Evolutionary conservation across 441 rosid genomes (phyloP).

Genomic region (Gossypium schwendimanii): DNA sequence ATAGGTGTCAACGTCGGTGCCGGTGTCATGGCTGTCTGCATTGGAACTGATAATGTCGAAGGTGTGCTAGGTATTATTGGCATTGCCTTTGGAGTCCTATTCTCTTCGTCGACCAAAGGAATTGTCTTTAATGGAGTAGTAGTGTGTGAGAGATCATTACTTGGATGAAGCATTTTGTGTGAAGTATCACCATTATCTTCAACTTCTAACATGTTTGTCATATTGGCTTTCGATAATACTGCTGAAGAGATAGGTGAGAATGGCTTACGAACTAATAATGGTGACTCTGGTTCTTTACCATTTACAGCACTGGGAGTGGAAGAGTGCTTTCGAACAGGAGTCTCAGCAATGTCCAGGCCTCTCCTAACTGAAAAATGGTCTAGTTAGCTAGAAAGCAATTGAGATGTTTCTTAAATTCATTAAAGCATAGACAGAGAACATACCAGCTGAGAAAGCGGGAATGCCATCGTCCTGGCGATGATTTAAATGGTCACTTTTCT

Average conservation of each 20-base stretch:
- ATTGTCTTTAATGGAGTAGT: slow-evolving; percentile 45
- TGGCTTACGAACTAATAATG: slow-evolving; percentile 66
- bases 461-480: slow-evolving; percentile 35
- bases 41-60: slow-evolving; percentile 59
- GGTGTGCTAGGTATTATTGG: slow-evolving; percentile 57
- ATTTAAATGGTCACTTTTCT: slow-evolving; percentile 32
- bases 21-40: slow-evolving; percentile 72
- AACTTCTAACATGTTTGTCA: slow-evolving; percentile 22
- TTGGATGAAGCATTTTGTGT: slow-evolving; percentile 26
- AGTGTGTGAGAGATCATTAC: slow-evolving; percentile 24
- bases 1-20: slow-evolving; percentile 21
- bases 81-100: slow-evolving; percentile 51
- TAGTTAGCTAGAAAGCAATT: background rate
- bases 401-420: background rate
- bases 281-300: slow-evolving; percentile 49
- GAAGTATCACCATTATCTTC: slow-evolving; percentile 24
- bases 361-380: slow-evolving; percentile 52
- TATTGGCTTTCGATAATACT: slow-evolving; percentile 45
- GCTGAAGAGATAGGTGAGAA: slow-evolving; percentile 70
- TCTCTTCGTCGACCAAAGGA: slow-evolving; percentile 42
- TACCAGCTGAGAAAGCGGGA: slow-evolving; percentile 58
- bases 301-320: slow-evolving; percentile 28
- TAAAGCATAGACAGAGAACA: slow-evolving; percentile 10
- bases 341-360: slow-evolving; percentile 69
- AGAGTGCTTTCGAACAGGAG: slow-evolving; percentile 47